Base-by-base conservation (phyloP, 2,329 filamentous ascomycete genomes). In the Talaromyces sp. region DNA sequence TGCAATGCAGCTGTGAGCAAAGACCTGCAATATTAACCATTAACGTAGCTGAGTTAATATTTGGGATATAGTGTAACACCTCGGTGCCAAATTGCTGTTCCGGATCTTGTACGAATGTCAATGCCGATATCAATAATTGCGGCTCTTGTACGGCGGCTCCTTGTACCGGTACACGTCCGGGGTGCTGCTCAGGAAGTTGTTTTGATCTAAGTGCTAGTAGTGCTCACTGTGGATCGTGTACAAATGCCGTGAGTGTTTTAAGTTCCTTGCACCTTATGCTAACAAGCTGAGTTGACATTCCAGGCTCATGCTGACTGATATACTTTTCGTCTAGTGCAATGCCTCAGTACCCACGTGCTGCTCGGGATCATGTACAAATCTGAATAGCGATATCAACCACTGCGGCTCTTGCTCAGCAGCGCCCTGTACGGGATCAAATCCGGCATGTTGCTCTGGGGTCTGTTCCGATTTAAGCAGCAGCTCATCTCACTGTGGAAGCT, bases 1-100 rank as follows among this genome's bases (percentile, higher is more conserved):
- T 56, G 49, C 29, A 50, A 30, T 36, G 43, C 4, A 16, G 24
- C 19, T n/a, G 54, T 52, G 19, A 47, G 49, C n/a, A n/a, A n/a
- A 40, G 3, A 5, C 4, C 19, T 27, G 3, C 3, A 4, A 4
- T 16, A 8, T 29, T 22, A 17, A 6, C 8, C 9, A n/a, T 20
- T 4, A 4, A 22, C 36, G 17, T 27, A 27, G 9, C 20, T n/a
- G 7, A 24, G 5, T 9, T n/a, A 14, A 33, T 22, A 27, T 20
- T 14, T 20, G 35, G 7, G 1, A 5, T 36, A 10, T 30, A 55
- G 49, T 55, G 53, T 37, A 9, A 46, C 13, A 20, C 30, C 6
- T 36, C 45, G 4, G 41, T 27, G 8, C 45, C 45, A 5, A 47
- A 10, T 7, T 47, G 51, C 19, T 54, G 51, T 22, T 49, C 51